A percentile compares a stretch with the other conserved stretches of the same genome.
These are phyloP conservation scores for Jamesozyma hellenica DNA, from an alignment of 805 yeast species.

Conservation along the genomic window DNA sequence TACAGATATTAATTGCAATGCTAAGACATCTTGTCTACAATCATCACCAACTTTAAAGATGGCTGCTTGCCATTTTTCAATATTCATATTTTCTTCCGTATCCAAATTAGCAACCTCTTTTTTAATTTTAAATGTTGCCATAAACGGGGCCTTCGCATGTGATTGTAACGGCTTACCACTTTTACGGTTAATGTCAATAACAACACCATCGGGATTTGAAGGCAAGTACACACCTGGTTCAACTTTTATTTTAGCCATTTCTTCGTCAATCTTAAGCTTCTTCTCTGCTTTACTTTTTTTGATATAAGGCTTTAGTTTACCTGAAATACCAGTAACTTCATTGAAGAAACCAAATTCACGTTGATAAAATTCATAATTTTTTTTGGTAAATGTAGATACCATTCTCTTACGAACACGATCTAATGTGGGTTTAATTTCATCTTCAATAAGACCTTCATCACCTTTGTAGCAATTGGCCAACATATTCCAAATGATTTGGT, in stretches of 20 bases:
- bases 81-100: slow-evolving; percentile 32
- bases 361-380: slow-evolving; percentile 60
- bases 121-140: slow-evolving; percentile 87
- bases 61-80: slow-evolving; percentile 84
- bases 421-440: slow-evolving; percentile 69
- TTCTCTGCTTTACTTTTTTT: slow-evolving; percentile 92
- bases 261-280: slow-evolving; percentile 92
- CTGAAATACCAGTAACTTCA: slow-evolving; percentile 88
- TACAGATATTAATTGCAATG: slow-evolving; percentile 81
- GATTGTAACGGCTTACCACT: slow-evolving; percentile 93
- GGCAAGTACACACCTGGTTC: slow-evolving; percentile 86
- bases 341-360: slow-evolving; percentile 82
- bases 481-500: slow-evolving; percentile 97
- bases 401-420: slow-evolving; percentile 62
- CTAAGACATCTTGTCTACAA: slow-evolving; percentile 94
- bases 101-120: slow-evolving; percentile 39
- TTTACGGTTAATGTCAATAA: slow-evolving; percentile 80
- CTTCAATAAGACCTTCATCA: slow-evolving; percentile 76
- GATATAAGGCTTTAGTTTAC: slow-evolving; percentile 88
- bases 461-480: slow-evolving; percentile 84
- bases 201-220: slow-evolving; percentile 92
- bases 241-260: slow-evolving; percentile 69
- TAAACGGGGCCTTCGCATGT: slow-evolving; percentile 96
- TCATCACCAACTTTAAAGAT: slow-evolving; percentile 99
- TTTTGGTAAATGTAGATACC: slow-evolving; percentile 47